Evolutionary conservation across 768 basidiomycete genomes (phyloP).

Genomic region (Phylloporus sp.): DNA sequence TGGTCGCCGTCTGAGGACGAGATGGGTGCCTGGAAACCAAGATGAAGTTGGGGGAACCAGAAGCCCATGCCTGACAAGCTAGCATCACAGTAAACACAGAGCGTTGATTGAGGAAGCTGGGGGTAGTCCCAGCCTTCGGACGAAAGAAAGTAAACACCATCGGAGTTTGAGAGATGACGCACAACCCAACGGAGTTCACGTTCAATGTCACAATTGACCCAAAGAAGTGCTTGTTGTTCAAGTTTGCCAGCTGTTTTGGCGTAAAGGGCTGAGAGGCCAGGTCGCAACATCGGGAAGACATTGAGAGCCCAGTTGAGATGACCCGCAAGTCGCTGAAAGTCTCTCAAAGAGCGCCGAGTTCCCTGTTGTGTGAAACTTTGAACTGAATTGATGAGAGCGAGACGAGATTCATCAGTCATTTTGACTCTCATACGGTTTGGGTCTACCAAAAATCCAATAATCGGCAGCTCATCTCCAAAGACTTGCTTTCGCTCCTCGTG

Average conservation of each 20-base stretch:
- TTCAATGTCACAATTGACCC: slow-evolving; percentile 4
- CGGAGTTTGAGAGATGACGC: too few relatives aligned
- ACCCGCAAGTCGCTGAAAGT: slow-evolving; percentile 21
- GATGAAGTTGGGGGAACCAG: slow-evolving; percentile 19
- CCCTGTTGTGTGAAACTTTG: slow-evolving; percentile 8
- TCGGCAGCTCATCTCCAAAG: neutral
- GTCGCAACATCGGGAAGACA: slow-evolving; percentile 33
- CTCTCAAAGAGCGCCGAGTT: neutral
- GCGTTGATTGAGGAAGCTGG: neutral
- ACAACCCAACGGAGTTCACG: slow-evolving; percentile 23
- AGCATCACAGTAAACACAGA: slow-evolving; percentile 24
- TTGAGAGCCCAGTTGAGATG: slow-evolving; percentile 17
- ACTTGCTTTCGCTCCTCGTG: too few relatives aligned
- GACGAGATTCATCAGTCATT: slow-evolving; percentile 3
- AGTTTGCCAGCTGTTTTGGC: slow-evolving; percentile 31
- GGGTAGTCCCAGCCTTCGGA: neutral
- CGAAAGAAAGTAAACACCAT: accelerated
- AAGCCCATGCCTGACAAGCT: slow-evolving; percentile 16
- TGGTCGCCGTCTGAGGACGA: slow-evolving; percentile 4
- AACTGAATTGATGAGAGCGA: slow-evolving; percentile 13
- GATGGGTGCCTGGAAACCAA: neutral
- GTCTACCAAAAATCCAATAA: slow-evolving; percentile 15
- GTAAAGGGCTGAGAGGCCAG: slow-evolving; percentile 32
- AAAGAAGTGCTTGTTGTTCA: neutral
- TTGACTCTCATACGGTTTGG: slow-evolving; percentile 22